These are phyloP conservation scores for Nothopassalora personata DNA, from an alignment of 2,329 filamentous ascomycete species.

Conservation along the genomic window DNA sequence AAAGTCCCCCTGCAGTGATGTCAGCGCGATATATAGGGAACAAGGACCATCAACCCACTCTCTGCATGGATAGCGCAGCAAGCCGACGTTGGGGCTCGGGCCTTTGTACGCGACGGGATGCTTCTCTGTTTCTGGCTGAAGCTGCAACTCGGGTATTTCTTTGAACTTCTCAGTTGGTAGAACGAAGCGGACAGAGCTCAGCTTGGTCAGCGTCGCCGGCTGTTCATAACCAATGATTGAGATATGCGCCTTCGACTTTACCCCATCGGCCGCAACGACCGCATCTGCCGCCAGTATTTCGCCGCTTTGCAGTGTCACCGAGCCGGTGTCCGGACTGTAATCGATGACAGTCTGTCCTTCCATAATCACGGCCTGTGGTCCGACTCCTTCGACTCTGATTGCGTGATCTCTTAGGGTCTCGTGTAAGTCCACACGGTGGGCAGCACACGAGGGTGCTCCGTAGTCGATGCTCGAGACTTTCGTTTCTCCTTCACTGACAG, in stretches of 20 bases:
- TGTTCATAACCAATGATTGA: slow-evolving; percentile 2
- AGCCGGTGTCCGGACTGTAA: background rate
- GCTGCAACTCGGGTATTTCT: background rate
- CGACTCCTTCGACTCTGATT: background rate
- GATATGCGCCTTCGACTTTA: slow-evolving; percentile 1
- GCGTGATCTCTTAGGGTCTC: background rate
- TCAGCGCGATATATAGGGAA: background rate
- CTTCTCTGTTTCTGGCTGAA: background rate
- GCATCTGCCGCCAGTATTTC: background rate
- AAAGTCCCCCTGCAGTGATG: background rate
- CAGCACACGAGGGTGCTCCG: background rate
- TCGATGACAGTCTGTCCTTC: background rate
- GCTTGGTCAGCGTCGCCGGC: background rate
- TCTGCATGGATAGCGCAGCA: slow-evolving; percentile 3
- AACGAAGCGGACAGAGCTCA: slow-evolving; percentile 7
- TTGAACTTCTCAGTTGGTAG: slow-evolving; percentile 4
- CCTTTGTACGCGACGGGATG: background rate
- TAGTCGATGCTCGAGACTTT: slow-evolving; percentile 1
- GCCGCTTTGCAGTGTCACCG: background rate
- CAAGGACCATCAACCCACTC: background rate
- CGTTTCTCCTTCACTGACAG: background rate
- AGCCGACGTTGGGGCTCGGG: background rate
- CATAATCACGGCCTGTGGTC: background rate
- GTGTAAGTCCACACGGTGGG: slow-evolving; percentile 6
- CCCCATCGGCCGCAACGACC: slow-evolving; percentile 3